These are phyloP conservation scores for Sodiomyces alkalinus DNA, from an alignment of 2,329 filamentous ascomycete genomes.

Conservation along the genomic window DNA sequence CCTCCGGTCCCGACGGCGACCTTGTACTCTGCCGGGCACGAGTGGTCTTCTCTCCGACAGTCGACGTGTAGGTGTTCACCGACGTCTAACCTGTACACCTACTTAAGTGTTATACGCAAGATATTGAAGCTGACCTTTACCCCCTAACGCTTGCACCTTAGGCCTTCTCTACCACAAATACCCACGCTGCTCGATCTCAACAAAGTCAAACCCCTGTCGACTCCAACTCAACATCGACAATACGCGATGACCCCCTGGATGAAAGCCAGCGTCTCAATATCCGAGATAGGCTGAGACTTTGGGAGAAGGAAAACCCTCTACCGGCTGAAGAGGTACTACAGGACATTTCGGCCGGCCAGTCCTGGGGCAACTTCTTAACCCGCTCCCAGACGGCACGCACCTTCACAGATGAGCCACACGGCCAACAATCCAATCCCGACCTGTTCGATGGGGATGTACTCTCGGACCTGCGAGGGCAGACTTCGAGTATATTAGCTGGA, in stretches of 20 bases:
- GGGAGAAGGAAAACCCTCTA: slow-evolving; percentile 21
- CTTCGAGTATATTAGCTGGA: slow-evolving; percentile 21
- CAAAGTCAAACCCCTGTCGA: too few relatives aligned
- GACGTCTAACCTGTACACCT: too few relatives aligned
- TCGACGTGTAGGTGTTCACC: slow-evolving; percentile 1
- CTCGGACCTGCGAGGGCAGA: slow-evolving; percentile 17
- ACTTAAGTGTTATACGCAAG: too few relatives aligned
- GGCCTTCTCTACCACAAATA: too few relatives aligned
- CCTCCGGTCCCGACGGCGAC: too few relatives aligned
- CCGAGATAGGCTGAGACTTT: slow-evolving; percentile 24
- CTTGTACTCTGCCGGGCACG: too few relatives aligned
- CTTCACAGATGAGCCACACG: slow-evolving; percentile 11
- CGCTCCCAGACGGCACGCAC: slow-evolving; percentile 15
- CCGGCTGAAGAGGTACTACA: slow-evolving; percentile 9
- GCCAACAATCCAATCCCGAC: slow-evolving; percentile 9
- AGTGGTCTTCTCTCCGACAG: slow-evolving; percentile 2
- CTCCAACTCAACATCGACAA: too few relatives aligned
- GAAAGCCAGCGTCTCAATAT: slow-evolving; percentile 13
- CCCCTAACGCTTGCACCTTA: too few relatives aligned
- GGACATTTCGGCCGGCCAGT: slow-evolving; percentile 14
- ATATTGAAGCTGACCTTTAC: too few relatives aligned
- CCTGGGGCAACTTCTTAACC: slow-evolving; percentile 19
- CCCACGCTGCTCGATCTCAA: too few relatives aligned
- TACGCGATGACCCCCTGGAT: too few relatives aligned
- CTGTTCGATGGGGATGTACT: slow-evolving; percentile 21